phyloP scores from a whole-genome alignment of 1,284 basidiomycete genomes.

The Marasmius oreades region DNA sequence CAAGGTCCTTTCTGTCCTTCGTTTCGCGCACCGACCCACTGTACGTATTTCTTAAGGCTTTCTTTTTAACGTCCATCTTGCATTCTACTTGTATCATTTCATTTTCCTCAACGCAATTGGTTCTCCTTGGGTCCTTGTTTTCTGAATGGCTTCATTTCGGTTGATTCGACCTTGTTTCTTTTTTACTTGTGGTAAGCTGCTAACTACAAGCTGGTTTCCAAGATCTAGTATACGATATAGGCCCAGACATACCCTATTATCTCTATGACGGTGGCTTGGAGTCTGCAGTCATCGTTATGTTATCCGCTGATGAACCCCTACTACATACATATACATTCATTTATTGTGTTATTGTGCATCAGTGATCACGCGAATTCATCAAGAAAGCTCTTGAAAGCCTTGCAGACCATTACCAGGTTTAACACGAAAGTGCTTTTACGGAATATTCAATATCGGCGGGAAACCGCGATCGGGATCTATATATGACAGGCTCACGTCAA shows the following conservation, averaged over 20 bases:
- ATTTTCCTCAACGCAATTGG: conserved; percentile 24
- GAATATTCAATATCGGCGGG: background rate
- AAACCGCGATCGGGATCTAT: background rate
- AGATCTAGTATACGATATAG: too few relatives aligned
- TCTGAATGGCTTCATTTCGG: conserved; percentile 23
- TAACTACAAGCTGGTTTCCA: background rate
- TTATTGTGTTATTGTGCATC: background rate
- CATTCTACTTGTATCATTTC: background rate
- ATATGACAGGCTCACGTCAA: background rate
- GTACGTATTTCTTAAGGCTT: background rate
- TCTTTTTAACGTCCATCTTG: background rate
- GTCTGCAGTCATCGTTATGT: too few relatives aligned
- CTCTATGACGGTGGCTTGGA: too few relatives aligned
- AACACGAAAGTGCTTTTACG: background rate
- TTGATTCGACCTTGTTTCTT: background rate
- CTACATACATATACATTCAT: too few relatives aligned
- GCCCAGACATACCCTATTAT: too few relatives aligned
- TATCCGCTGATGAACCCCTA: background rate
- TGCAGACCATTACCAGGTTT: too few relatives aligned
- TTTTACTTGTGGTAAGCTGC: background rate
- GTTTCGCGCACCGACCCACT: background rate
- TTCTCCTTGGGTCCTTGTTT: conserved; percentile 35
- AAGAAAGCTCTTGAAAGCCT: too few relatives aligned
- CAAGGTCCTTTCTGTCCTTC: background rate
- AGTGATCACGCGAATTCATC: too few relatives aligned